A percentile compares a stretch with the other conserved stretches of the same genome.
Evolutionary conservation across 2,329 filamentous ascomycete species (phyloP).

Genomic region (Keithomyces neogunnii): DNA sequence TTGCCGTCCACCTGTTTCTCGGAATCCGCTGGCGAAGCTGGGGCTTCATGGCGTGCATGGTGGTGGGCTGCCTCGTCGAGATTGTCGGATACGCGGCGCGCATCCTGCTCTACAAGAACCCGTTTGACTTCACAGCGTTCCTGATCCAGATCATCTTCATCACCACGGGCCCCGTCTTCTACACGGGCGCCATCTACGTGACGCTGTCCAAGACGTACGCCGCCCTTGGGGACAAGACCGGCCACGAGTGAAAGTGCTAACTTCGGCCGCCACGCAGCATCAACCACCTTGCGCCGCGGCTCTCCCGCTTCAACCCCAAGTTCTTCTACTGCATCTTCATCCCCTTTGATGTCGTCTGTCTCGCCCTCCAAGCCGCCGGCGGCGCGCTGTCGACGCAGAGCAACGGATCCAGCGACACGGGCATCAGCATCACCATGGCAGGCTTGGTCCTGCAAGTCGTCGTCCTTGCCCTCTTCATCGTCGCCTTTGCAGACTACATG

Average conservation of each 20-base stretch:
- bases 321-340: constrained; percentile 38
- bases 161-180: constrained; percentile 32
- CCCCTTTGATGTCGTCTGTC: constrained; percentile 45
- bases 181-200: constrained; percentile 57
- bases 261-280: constrained; percentile 20
- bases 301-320: constrained; percentile 32
- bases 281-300: constrained; percentile 25
- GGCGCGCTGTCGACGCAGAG: constrained; percentile 41
- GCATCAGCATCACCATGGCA: constrained; percentile 30
- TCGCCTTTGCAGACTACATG: constrained; percentile 39
- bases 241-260: neutral
- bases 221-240: neutral
- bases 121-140: constrained; percentile 50
- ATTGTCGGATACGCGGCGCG: constrained; percentile 56
- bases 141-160: constrained; percentile 49
- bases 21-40: constrained; percentile 33
- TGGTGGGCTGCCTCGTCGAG: constrained; percentile 45
- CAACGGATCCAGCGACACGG: constrained; percentile 33
- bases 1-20: constrained; percentile 31
- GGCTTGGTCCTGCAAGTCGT: constrained; percentile 52
- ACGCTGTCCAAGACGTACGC: constrained; percentile 37
- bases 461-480: constrained; percentile 43
- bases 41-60: constrained; percentile 39
- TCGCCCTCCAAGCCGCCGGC: constrained; percentile 46
- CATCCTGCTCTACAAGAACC: constrained; percentile 46